phyloP scores from a whole-genome alignment of 2,329 filamentous ascomycete genomes.

The Colletotrichum sp. region DNA sequence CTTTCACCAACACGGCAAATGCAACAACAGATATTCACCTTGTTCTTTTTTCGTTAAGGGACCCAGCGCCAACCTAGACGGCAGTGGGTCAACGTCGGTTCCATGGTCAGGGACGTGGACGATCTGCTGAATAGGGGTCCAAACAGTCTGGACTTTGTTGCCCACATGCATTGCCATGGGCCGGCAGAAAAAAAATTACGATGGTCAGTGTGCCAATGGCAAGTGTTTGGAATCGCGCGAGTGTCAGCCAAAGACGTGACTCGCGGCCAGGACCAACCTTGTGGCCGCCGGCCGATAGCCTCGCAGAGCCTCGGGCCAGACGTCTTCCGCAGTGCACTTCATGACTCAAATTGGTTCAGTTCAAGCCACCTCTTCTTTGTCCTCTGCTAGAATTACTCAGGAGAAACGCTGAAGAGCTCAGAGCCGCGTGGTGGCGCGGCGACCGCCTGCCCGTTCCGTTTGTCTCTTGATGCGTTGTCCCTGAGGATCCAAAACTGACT shows the following conservation, averaged over 20 bases:
- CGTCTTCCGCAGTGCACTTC: background rate
- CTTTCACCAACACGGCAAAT: conserved; percentile 7
- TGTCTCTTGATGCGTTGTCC: background rate
- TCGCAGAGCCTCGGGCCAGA: background rate
- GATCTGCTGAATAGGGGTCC: conserved; percentile 20
- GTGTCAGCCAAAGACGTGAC: conserved; percentile 4
- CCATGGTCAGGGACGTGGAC: background rate
- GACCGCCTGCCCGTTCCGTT: background rate
- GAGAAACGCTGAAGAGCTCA: background rate
- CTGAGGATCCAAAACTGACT: background rate
- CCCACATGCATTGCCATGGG: background rate
- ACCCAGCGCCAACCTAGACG: background rate
- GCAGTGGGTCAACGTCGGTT: background rate
- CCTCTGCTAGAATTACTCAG: background rate
- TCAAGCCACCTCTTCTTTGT: background rate
- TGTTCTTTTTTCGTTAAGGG: background rate
- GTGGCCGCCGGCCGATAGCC: background rate
- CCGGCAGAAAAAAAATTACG: conserved; percentile 3
- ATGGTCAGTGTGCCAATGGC: background rate
- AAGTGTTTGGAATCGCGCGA: conserved; percentile 4
- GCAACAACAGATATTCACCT: conserved; percentile 8
- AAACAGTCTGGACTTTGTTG: background rate
- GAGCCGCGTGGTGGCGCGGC: background rate
- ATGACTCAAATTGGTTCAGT: conserved; percentile 2
- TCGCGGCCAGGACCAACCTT: conserved; percentile 2